phyloP scores from a whole-genome alignment of 176 grass and related monocot species.

The Musa schizocarpa region DNA sequence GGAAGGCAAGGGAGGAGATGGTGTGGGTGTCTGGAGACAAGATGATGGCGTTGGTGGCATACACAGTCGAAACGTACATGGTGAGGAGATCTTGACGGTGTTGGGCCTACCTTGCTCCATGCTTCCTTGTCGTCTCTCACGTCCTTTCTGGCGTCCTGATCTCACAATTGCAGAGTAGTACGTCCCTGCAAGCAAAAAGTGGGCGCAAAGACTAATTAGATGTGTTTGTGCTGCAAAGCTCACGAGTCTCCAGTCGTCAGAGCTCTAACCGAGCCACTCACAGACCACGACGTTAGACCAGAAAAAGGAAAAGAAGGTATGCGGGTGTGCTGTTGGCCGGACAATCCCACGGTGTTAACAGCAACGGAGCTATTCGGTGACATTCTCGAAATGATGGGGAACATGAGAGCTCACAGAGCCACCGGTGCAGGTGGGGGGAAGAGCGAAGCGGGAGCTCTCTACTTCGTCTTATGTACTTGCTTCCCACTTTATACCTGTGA shows the following conservation, averaged over 20 bases:
- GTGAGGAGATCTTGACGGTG: not conserved
- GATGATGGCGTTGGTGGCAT: conserved; percentile 16
- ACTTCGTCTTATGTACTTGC: not conserved
- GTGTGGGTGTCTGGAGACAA: conserved; percentile 8
- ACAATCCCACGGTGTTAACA: too few species aligned
- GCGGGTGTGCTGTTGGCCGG: too few species aligned
- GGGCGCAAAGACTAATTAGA: too few species aligned
- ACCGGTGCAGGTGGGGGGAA: not conserved
- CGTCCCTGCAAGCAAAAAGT: too few species aligned
- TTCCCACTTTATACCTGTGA: too few species aligned
- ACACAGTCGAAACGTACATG: not conserved
- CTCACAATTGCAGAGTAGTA: too few species aligned
- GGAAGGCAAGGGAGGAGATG: not conserved
- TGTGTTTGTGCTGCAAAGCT: too few species aligned
- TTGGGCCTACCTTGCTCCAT: not conserved
- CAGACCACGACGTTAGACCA: too few species aligned
- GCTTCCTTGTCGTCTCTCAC: not conserved
- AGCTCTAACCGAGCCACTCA: too few species aligned
- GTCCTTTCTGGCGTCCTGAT: not conserved
- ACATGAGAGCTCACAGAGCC: not conserved
- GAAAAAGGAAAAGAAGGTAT: too few species aligned
- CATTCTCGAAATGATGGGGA: not conserved
- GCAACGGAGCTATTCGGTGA: not conserved
- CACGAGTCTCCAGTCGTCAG: too few species aligned
- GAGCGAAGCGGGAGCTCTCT: not conserved